Conservation (phyloP, 2,329 filamentous ascomycete species). For the Ilyonectria robusta region DNA sequence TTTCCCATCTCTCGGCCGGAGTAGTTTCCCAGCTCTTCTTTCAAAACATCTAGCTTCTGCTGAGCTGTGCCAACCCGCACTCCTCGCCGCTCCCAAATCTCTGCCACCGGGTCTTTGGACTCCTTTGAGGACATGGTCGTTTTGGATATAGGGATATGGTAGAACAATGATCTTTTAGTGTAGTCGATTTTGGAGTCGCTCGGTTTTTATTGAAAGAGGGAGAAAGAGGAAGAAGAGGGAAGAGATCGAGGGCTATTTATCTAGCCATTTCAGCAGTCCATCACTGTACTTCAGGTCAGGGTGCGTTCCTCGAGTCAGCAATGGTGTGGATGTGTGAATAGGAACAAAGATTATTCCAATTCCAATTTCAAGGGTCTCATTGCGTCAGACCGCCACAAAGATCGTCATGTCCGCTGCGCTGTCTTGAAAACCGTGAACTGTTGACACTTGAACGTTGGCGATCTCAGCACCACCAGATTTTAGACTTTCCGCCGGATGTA, state of each 20-base stretch:
- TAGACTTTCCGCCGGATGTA: conserved; percentile 53
- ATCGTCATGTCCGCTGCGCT: conserved; percentile 60
- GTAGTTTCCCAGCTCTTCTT: neutral
- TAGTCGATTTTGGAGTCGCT: no score
- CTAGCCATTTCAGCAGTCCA: neutral
- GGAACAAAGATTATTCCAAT: conserved; percentile 56
- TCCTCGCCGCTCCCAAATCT: neutral
- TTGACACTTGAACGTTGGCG: conserved; percentile 52
- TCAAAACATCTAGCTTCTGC: neutral
- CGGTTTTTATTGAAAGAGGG: neutral
- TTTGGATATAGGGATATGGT: neutral
- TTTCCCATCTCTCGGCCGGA: neutral
- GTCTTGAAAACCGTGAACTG: conserved; percentile 61
- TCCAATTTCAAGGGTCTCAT: conserved; percentile 55
- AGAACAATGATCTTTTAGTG: neutral
- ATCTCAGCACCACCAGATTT: conserved; percentile 35
- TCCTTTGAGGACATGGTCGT: neutral
- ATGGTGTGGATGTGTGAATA: neutral
- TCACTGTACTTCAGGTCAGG: neutral
- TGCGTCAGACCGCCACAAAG: conserved; percentile 59
- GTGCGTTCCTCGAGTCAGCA: neutral
- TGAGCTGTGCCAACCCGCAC: neutral
- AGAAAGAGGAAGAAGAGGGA: neutral
- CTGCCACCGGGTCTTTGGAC: neutral
- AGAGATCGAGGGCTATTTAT: neutral